Base-by-base conservation (phyloP, 345 rosid species). In the Durio zibethinus region DNA sequence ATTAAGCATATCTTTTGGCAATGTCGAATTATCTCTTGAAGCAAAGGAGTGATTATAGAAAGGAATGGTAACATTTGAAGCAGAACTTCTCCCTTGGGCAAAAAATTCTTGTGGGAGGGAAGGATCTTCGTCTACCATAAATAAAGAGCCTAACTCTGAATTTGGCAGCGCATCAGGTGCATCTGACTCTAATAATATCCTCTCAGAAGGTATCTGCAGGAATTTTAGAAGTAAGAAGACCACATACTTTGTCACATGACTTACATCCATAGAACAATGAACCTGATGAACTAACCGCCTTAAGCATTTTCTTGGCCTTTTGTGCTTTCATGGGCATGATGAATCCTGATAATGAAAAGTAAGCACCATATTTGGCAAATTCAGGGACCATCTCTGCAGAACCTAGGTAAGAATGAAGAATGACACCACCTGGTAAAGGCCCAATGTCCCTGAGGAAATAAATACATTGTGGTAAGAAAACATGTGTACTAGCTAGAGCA, bases 381-480 rank as follows among this genome's bases (percentile, higher is more conserved):
- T 92, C 97, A 84, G 97, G 93, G 83, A 96, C 98, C 98, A 96
- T 93, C 90, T 91, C 97, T 52, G 97, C 92, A 14, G 98, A 89
- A 57, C 98, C 98, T 47, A 89, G 81, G 85, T 85, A 96, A 18
- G 98, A 92, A 79, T 93, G 97, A 72, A 96, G 97, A 78, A 96
- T 89, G 63, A 93, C 40, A 40, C 97, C 99, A 73, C 86, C 82
- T 69, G 98, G 94, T 81, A 96, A 93, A 72, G 98, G 97, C 50
- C 99, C 98, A 29, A 77, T 68, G 73, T 85, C 86, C 85, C 97
- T 91, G 84, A 57, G 27, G 64, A 77, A 75, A 80, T 18, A 61
- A 21, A 57, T 21, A 69, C 0, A 25, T 73, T 50, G 50, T 0
- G 2, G 59, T 48, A 76, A 76, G 76, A 64, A 68, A 76, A 70